Conservation (phyloP, 257 asterid genomes). For the Capsicum rhomboideum region DNA sequence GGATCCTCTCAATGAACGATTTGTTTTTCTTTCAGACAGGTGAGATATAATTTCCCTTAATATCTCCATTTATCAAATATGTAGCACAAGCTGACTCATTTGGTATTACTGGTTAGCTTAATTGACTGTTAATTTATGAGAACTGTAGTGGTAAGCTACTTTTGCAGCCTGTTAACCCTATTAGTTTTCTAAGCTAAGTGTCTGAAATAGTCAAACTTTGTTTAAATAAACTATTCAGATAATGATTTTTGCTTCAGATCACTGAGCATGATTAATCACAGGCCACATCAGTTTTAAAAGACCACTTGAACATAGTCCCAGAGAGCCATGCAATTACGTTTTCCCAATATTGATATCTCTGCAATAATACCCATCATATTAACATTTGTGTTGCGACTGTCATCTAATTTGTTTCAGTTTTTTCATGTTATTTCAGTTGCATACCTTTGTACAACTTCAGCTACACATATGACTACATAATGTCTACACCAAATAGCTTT, state of each 20-base stretch:
- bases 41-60: conserved; percentile 10
- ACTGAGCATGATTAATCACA: not conserved
- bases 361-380: not conserved
- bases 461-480: conserved; percentile 82
- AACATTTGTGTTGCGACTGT: not conserved
- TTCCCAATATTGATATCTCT: not conserved
- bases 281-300: not conserved
- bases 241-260: not conserved
- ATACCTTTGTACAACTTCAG: conserved; percentile 94
- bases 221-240: not conserved
- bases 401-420: conserved; percentile 9
- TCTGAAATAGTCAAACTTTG: not conserved
- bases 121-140: not conserved
- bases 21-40: conserved; percentile 95
- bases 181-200: not conserved
- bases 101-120: not conserved
- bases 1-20: conserved; percentile 71
- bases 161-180: not conserved
- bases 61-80: not conserved
- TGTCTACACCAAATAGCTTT: conserved; percentile 80
- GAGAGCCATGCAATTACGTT: not conserved
- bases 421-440: conserved; percentile 59
- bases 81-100: not conserved
- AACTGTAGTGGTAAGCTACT: not conserved
- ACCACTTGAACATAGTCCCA: not conserved